A percentile compares a stretch with the other conserved stretches of the same genome.
phyloP scores from a whole-genome alignment of 2,329 filamentous ascomycete species.

The Helminthosporium solani region DNA sequence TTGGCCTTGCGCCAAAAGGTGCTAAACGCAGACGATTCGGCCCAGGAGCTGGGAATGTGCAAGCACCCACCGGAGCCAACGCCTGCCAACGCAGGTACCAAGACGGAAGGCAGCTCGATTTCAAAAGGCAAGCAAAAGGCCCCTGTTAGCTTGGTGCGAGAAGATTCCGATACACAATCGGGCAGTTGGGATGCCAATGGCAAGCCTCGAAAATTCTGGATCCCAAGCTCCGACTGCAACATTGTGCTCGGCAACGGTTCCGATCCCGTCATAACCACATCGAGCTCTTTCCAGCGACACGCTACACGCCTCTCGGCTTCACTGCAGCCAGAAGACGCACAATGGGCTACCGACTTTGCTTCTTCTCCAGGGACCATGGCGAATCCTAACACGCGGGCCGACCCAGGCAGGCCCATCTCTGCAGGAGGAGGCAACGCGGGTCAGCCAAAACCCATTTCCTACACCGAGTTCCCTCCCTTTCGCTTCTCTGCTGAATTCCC shows the following conservation, averaged over 20 bases:
- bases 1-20: constrained; percentile 58
- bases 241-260: constrained; percentile 57
- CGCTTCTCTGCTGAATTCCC: constrained; percentile 60
- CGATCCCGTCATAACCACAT: constrained; percentile 53
- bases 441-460: constrained; percentile 46
- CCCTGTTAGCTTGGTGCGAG: background rate
- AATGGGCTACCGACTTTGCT: constrained; percentile 58
- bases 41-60: constrained; percentile 56
- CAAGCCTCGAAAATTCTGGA: constrained; percentile 59
- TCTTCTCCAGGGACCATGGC: constrained; percentile 47
- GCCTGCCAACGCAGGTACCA: constrained; percentile 15
- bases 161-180: constrained; percentile 41
- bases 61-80: constrained; percentile 43
- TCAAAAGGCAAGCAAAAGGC: constrained; percentile 51
- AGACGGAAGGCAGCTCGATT: constrained; percentile 19
- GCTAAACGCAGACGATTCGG: constrained; percentile 52
- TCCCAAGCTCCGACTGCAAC: constrained; percentile 56
- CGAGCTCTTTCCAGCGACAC: constrained; percentile 48
- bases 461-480: constrained; percentile 59
- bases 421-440: constrained; percentile 39
- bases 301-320: constrained; percentile 52
- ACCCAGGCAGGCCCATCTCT: constrained; percentile 35
- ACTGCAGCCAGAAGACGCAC: constrained; percentile 55
- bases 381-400: constrained; percentile 35
- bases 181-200: constrained; percentile 57